Conservation (phyloP, 2,329 filamentous ascomycete genomes). For the Colletotrichum spinosum region DNA sequence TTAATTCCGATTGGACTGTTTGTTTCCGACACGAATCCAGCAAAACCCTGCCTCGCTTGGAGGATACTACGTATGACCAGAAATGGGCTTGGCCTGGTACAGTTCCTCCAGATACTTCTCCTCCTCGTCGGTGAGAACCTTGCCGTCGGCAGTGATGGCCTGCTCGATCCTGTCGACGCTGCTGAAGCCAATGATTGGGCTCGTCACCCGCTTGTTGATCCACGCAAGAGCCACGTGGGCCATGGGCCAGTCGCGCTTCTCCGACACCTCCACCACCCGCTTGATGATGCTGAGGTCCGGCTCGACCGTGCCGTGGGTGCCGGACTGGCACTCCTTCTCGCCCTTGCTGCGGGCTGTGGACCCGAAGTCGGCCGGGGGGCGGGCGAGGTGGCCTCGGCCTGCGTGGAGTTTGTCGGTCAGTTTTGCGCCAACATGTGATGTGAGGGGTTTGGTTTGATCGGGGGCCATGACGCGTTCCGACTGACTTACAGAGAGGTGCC, state of each 20-base stretch:
- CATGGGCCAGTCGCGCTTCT: conserved; percentile 70
- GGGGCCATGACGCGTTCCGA: background rate
- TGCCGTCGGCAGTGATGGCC: conserved; percentile 59
- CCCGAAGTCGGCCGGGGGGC: conserved; percentile 41
- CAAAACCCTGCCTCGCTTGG: background rate
- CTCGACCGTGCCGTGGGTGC: conserved; percentile 45
- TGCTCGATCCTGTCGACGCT: conserved; percentile 71
- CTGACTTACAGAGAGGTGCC: conserved; percentile 35
- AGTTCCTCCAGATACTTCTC: conserved; percentile 71
- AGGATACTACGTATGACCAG: conserved; percentile 19
- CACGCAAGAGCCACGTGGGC: conserved; percentile 74
- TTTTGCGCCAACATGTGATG: background rate
- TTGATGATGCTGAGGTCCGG: conserved; percentile 48
- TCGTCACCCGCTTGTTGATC: conserved; percentile 64
- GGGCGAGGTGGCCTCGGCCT: conserved; percentile 45
- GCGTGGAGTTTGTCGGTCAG: background rate
- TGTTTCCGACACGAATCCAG: background rate
- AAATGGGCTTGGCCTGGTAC: conserved; percentile 65
- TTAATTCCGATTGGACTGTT: background rate
- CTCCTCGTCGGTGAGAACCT: conserved; percentile 68
- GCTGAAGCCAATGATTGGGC: conserved; percentile 72
- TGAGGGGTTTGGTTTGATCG: background rate
- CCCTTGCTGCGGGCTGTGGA: conserved; percentile 41
- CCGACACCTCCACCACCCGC: conserved; percentile 64
- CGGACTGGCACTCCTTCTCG: conserved; percentile 46